Percentiles rank a stretch among this genome's conserved stretches.
phyloP scores from a whole-genome alignment of 192 early-diverging fungal species.

The Umbelopsis isabellina region DNA sequence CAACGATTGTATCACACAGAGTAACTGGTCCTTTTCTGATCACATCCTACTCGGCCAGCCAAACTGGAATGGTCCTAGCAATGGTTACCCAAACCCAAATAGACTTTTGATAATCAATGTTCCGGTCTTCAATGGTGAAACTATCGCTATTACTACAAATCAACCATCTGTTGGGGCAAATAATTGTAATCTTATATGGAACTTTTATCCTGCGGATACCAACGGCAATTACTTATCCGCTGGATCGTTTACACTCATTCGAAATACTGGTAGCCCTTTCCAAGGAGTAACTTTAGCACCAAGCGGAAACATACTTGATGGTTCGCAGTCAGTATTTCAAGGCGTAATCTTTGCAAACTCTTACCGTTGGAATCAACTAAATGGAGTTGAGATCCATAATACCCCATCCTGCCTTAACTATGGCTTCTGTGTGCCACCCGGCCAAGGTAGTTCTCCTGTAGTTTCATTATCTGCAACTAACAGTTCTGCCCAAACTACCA shows the following conservation, averaged over 20 bases:
- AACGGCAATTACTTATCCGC: neutral
- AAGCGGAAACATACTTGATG: constrained; percentile 6
- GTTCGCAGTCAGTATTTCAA: neutral
- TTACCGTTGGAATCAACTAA: neutral
- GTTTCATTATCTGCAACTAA: too few relatives aligned
- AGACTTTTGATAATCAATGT: constrained; percentile 2
- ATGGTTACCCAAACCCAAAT: neutral
- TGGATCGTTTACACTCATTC: neutral
- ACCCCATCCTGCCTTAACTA: neutral
- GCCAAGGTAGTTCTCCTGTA: too few relatives aligned
- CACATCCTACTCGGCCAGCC: neutral
- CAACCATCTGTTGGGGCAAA: neutral
- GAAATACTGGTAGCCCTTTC: constrained; percentile 21
- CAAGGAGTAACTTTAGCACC: constrained; percentile 12
- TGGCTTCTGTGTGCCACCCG: neutral
- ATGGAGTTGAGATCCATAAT: constrained; percentile 19
- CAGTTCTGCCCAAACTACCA: neutral
- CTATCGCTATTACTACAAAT: constrained; percentile 1
- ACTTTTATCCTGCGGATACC: constrained; percentile 14
- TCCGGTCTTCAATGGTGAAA: neutral
- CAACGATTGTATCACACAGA: neutral
- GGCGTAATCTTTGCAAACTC: neutral
- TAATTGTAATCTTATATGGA: constrained; percentile 13
- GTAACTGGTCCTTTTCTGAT: neutral
- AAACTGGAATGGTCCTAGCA: constrained; percentile 26